phyloP scores from a whole-genome alignment of 2,329 filamentous ascomycete species.

The Exophiala dermatitidis region DNA sequence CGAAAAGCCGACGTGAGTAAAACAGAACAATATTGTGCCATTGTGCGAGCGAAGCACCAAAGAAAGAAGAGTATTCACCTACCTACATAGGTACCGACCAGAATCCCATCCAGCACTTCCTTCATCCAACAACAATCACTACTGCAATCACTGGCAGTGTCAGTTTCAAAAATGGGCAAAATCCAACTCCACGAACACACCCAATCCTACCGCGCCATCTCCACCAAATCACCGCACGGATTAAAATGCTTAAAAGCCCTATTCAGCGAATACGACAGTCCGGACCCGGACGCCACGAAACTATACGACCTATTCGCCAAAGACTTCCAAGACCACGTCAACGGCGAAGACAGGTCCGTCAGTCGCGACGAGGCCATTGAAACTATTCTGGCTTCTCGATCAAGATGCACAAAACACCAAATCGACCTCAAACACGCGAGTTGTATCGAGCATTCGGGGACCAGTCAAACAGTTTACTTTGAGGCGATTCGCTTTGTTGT shows the following conservation, averaged over 20 bases:
- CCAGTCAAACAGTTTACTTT: slow-evolving; percentile 13
- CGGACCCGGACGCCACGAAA: slow-evolving; percentile 1
- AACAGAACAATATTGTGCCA: no score
- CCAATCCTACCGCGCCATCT: slow-evolving; percentile 13
- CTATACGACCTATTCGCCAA: slow-evolving; percentile 8
- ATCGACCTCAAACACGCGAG: slow-evolving; percentile 16
- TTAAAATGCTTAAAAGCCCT: slow-evolving; percentile 14
- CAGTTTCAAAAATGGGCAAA: slow-evolving; percentile 5
- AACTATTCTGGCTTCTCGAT: slow-evolving; percentile 7
- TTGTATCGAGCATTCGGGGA: slow-evolving; percentile 9
- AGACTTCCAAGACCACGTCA: slow-evolving; percentile 16
- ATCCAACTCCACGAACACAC: slow-evolving; percentile 13
- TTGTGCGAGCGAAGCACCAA: no score
- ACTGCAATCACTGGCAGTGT: no score
- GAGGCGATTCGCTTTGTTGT: slow-evolving; percentile 16
- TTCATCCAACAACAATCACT: no score
- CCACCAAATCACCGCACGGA: slow-evolving; percentile 16
- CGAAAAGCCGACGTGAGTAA: no score
- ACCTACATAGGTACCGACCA: no score
- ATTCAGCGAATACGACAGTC: slow-evolving; percentile 13
- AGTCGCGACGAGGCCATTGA: slow-evolving; percentile 13
- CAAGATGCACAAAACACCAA: slow-evolving; percentile 10
- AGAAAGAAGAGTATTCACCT: no score
- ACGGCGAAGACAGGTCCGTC: slow-evolving; percentile 14
- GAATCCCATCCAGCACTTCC: no score